Base-by-base conservation (phyloP, 306 rosid species). In the Dryas drummondii region DNA sequence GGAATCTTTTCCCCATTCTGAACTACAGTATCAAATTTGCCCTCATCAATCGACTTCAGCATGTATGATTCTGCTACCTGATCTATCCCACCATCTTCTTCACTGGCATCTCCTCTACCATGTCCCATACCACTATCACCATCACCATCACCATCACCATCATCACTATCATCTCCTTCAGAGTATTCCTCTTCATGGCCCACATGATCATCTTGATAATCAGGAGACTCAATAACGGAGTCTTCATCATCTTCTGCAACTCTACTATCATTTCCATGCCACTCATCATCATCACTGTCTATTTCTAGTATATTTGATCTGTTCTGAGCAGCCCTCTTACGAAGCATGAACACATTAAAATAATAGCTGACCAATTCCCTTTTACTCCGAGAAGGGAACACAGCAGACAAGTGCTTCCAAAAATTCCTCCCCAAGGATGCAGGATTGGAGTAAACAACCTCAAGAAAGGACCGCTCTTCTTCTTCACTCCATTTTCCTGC, bases 251-350 rank as follows among this genome's bases (percentile, higher is more conserved):
- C 84, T 47, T 84, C 91, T 22, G 80, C 78, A 70, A 13, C 78
- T 66, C 40, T 70, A 54, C 27, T 64, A 10, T 53, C 80, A 48
- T 77, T 76, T 68, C 74, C 75, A 50, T 76, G 87, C 79, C 71
- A 88, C 72, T 88, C 93, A 79, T 88, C 93, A 73, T 88, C 85
- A 55, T 88, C 93, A 44, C 93, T 86, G 53, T 88, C 93, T 60
- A 80, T 78, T 27, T 84, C 82, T 65, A 82, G 76, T 40, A 50
- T 57, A 19, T 70, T 70, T 64, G 80, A 76, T 72, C 90, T 84
- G 83, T 86, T 88, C 75, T 86, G 90, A 58, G 76, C 46, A 59
- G 82, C 87, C 47, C 93, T 83, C 37, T 75, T 84, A 57, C 64
- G 84, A 72, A 84, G 88, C 78, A 88, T 86, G 61, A 88, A 84